Evolutionary conservation across 106 monocot genomes (phyloP), one percentile per base, ranked within the genome.

Genomic region (Vanilla planifolia): DNA sequence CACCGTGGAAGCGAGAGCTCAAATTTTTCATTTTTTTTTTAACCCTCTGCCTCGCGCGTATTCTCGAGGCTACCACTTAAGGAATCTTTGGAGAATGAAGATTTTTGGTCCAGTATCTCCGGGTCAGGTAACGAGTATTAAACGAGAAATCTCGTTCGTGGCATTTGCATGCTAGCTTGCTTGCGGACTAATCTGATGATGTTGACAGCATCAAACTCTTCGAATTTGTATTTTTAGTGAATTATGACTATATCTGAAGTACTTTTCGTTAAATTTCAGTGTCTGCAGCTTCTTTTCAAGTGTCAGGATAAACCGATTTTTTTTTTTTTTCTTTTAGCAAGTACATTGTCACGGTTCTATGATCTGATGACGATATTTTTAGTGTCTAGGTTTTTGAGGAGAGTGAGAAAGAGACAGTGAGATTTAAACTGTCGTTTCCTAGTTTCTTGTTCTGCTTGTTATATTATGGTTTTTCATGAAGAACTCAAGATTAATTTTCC

Each of bases 81-180:
- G 37, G 37, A 6, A 10, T 37, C 37, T 37, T 37, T 10, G 37
- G 10, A 36, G 57, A 35, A 57, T 57, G 57, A 20, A 35, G 34
- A 36, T 17, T 57, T 36, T 20, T 17, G 35, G 16, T 2, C 35
- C 33, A 35, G 33, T 57, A 57, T 34, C 57, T 3, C 29, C 57
- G 35, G 57, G 57, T 21, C 57, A 57, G 57, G 57, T 57, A 57
- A 34, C n/a, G 21, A 8, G 8, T 13, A 30, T 3, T 35, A 33
- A 33, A 35, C 35, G 8, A 9, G 57, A 57, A 57, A 30, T 32
- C 32, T 6, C 0, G 30, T 30, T 30, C 53, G 3, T 28, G 2
- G 30, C 14, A 2, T 53, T 53, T n/a, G 22, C n/a, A n/a, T n/a
- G n/a, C n/a, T n/a, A n/a, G n/a, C n/a, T n/a, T n/a, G n/a, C n/a